Evolutionary conservation across 2,329 filamentous ascomycete genomes (phyloP).

Genomic region (Sporothrix mexicana): DNA sequence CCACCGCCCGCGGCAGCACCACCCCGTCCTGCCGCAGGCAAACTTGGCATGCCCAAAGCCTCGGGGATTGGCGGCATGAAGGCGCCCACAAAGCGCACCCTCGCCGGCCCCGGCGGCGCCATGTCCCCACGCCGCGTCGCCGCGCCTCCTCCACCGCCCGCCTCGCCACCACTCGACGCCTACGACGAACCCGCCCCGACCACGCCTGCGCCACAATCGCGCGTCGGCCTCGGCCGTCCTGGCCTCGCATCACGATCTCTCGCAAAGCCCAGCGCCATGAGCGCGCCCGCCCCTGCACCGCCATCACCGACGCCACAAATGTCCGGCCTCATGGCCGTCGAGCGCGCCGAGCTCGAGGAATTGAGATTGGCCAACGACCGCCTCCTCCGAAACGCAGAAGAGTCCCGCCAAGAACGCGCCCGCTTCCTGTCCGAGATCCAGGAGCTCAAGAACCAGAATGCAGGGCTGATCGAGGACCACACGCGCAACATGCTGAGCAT

Average conservation of each 20-base stretch:
- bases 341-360: constrained; percentile 91
- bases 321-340: constrained; percentile 74
- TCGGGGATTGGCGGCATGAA: constrained; percentile 63
- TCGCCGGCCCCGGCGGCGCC: constrained; percentile 52
- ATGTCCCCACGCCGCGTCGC: constrained; percentile 58
- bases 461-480: constrained; percentile 94
- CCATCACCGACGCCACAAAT: constrained; percentile 61
- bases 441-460: constrained; percentile 96
- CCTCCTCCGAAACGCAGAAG: constrained; percentile 75
- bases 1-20: constrained; percentile 64
- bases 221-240: constrained; percentile 69
- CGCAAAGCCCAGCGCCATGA: constrained; percentile 69
- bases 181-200: constrained; percentile 58
- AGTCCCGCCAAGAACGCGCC: constrained; percentile 79
- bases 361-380: constrained; percentile 83
- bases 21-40: constrained; percentile 56
- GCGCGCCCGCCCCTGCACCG: constrained; percentile 59
- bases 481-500: constrained; percentile 94
- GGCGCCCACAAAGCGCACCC: constrained; percentile 61
- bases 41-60: constrained; percentile 62
- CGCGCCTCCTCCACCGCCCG: constrained; percentile 53
- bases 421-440: constrained; percentile 86
- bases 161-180: constrained; percentile 55
- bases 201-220: constrained; percentile 63
- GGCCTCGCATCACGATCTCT: constrained; percentile 86